Percentiles rank a stretch among this genome's conserved stretches.
Evolutionary conservation across 2,329 filamentous ascomycete species (phyloP).

Genomic region (Septoria linicola): DNA sequence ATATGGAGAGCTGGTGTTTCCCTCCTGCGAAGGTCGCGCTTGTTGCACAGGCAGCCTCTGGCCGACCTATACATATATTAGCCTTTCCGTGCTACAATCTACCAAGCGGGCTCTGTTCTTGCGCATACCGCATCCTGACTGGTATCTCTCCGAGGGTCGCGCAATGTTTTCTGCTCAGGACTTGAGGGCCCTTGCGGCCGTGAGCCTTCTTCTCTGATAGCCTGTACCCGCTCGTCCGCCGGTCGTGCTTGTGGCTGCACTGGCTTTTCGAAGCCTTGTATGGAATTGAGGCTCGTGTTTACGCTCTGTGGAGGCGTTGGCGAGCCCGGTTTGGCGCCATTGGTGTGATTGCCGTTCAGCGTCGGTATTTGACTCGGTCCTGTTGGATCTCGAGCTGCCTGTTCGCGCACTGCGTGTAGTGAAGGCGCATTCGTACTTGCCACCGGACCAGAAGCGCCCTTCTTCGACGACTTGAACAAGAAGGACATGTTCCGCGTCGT

Average conservation of each 20-base stretch:
- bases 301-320: constrained; percentile 70
- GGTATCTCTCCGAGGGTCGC: constrained; percentile 26
- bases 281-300: constrained; percentile 46
- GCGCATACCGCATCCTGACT: constrained; percentile 30
- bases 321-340: constrained; percentile 30
- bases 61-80: constrained; percentile 14
- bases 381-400: constrained; percentile 53
- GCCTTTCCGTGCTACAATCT: constrained; percentile 35
- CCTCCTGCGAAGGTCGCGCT: constrained; percentile 57
- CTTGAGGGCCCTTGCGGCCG: constrained; percentile 29
- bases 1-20: constrained; percentile 67
- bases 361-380: constrained; percentile 43
- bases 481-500: constrained; percentile 46
- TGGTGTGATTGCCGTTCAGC: constrained; percentile 46
- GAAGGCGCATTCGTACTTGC: constrained; percentile 28
- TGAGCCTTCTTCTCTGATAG: constrained; percentile 18
- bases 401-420: constrained; percentile 56
- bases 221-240: constrained; percentile 21
- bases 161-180: constrained; percentile 31
- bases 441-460: constrained; percentile 29
- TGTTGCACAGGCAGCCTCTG: constrained; percentile 33
- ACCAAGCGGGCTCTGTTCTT: not conserved
- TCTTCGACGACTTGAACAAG: constrained; percentile 51
- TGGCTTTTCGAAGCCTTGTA: constrained; percentile 17
- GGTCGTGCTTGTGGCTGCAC: constrained; percentile 15